Base-by-base conservation (phyloP, 2,329 filamentous ascomycete species). In the Phyllosticta citriasiana region DNA sequence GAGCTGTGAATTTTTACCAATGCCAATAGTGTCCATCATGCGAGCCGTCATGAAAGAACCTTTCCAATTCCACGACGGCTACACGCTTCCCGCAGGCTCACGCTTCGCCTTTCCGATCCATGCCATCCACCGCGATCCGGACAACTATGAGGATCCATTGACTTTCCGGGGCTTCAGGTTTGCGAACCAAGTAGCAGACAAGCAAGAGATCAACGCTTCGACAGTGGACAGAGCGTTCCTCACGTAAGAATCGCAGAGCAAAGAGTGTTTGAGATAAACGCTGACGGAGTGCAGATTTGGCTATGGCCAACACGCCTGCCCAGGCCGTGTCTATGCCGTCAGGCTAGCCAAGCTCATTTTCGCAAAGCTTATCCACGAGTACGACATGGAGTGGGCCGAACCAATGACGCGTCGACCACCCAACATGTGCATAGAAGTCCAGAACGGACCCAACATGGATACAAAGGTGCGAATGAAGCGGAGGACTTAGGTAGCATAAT, bases 291-390 rank as follows among this genome's bases (percentile, higher is more conserved):
- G 55, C 14, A 51, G n/a, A n/a, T 80, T 80, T 63, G 78, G 78
- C 2, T 75, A 77, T 4, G 79, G 78, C 47, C 76, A 75, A 63
- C 77, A 79, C 63, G 77, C 79, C 2, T 80, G 79, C 55, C 79
- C 79, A 0, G 79, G 79, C 2, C 72, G 79, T 10, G 80, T 80
- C 69, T 79, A 80, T 64, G 78, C 77, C 14, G 68, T 72, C 26
- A 77, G 78, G 64, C 75, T 76, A 66, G 75, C 80, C 64, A 79
- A 80, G 70, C 70, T 79, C 25, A 63, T 58, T 27, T 30, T 61
- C 19, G 53, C 47, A 14, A 53, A 58, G 22, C 33, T 62, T n/a
- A 22, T 62, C 22, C 30, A 47, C 25, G 26, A 59, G 12, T 62
- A 51, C 25, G 60, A 62, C 7, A 58, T 65, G 51, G 35, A 62